These are phyloP conservation scores for Phytophthora litchii DNA, from an alignment of 352 stramenopile species.

Conservation along the genomic window DNA sequence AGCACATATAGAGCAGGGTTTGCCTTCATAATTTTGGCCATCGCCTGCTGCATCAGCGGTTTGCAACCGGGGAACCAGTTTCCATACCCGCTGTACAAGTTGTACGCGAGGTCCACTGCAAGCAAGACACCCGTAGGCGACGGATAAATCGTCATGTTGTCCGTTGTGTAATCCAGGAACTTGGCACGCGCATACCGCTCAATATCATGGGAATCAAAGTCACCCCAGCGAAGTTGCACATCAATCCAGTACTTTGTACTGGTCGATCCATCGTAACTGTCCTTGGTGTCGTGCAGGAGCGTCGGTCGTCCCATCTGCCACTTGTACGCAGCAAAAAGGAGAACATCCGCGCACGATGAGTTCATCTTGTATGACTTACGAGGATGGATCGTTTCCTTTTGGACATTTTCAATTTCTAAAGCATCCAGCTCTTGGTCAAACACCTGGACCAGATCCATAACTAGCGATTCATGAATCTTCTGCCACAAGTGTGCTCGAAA, in stretches of 20 bases:
- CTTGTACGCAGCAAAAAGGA: slow-evolving; percentile 99
- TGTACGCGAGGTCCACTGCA: slow-evolving; percentile 99
- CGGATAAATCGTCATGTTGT: slow-evolving; percentile 99
- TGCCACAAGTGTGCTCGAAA: slow-evolving; percentile 99
- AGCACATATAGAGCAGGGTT: slow-evolving; percentile 99
- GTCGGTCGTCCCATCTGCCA: slow-evolving; percentile 93
- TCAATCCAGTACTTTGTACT: slow-evolving; percentile 99
- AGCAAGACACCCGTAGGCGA: slow-evolving; percentile 98
- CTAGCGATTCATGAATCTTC: slow-evolving; percentile 99
- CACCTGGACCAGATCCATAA: slow-evolving; percentile 97
- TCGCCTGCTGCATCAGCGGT: slow-evolving; percentile 99
- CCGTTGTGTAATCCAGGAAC: slow-evolving; percentile 99
- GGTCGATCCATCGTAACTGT: slow-evolving; percentile 96
- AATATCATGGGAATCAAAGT: slow-evolving; percentile 99
- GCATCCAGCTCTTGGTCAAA: slow-evolving; percentile 99
- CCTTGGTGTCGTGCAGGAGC: slow-evolving; percentile 94
- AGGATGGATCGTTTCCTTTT: slow-evolving; percentile 99
- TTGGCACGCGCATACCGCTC: slow-evolving; percentile 99
- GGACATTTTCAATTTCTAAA: slow-evolving; percentile 99
- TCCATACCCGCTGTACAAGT: slow-evolving; percentile 99
- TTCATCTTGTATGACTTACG: slow-evolving; percentile 99
- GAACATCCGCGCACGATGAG: slow-evolving; percentile 98
- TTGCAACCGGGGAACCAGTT: slow-evolving; percentile 99
- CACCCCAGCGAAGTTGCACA: slow-evolving; percentile 99
- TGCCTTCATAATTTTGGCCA: slow-evolving; percentile 99